These are phyloP conservation scores for Acarospora socialis DNA, from an alignment of 2,329 filamentous ascomycete genomes.

Conservation along the genomic window DNA sequence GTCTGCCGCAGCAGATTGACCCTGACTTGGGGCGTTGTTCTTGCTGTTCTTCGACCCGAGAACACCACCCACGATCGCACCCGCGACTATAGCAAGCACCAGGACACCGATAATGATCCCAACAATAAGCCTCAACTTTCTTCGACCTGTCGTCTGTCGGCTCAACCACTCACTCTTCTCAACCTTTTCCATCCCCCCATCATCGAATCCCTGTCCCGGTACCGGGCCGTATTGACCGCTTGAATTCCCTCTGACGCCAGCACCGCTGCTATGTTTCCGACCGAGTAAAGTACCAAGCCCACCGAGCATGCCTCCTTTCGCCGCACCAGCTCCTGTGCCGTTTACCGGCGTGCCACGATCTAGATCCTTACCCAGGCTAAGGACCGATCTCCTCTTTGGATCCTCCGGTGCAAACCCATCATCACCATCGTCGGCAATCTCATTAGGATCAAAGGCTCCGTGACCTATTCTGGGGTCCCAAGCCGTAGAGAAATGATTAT, in stretches of 20 bases:
- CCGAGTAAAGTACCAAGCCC: conserved; percentile 27
- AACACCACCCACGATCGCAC: conserved; percentile 55
- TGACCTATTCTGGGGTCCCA: conserved; percentile 40
- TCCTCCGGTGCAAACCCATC: conserved; percentile 53
- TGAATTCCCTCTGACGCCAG: conserved; percentile 15
- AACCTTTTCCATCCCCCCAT: conserved; percentile 39
- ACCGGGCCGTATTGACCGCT: conserved; percentile 45
- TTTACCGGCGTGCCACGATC: conserved; percentile 20
- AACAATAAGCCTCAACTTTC: conserved; percentile 55
- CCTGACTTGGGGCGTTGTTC: conserved; percentile 14
- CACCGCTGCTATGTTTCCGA: conserved; percentile 23
- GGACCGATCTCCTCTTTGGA: conserved; percentile 43
- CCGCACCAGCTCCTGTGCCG: conserved; percentile 33
- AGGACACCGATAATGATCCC: conserved; percentile 47
- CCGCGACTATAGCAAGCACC: conserved; percentile 55
- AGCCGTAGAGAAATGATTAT: conserved; percentile 42
- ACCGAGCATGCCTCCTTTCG: conserved; percentile 28
- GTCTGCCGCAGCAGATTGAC: conserved; percentile 42
- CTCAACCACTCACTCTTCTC: conserved; percentile 56
- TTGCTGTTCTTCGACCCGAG: conserved; percentile 36
- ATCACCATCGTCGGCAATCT: conserved; percentile 76
- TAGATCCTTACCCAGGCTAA: conserved; percentile 39
- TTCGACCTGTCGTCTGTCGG: conserved; percentile 47
- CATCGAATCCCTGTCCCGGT: conserved; percentile 19
- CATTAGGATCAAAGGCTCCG: conserved; percentile 55